These are phyloP conservation scores for Annona squamosa DNA, from an alignment of 164 flowering plant genomes.

Conservation along the genomic window DNA sequence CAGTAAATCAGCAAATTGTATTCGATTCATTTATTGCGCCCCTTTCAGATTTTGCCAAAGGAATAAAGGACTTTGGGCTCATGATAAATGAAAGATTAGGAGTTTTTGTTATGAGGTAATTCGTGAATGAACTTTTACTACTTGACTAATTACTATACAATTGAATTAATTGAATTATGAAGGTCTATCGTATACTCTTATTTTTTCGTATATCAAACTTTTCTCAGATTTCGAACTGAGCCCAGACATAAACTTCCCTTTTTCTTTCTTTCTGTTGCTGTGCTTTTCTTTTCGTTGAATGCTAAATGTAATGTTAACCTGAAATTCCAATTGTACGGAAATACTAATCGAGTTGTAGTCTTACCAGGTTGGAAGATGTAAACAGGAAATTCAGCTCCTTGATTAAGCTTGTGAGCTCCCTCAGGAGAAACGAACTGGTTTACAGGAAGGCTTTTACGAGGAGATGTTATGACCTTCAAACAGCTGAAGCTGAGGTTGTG, in stretches of 20 bases:
- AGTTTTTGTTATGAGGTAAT: slow-evolving; percentile 34
- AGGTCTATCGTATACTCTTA: background rate
- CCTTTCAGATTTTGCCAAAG: slow-evolving; percentile 19
- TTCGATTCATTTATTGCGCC: slow-evolving; percentile 9
- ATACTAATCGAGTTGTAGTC: slow-evolving; percentile 3
- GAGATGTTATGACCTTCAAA: slow-evolving; percentile 54
- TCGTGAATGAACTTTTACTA: background rate
- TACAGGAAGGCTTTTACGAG: slow-evolving; percentile 54
- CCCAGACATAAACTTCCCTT: background rate
- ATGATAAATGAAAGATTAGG: slow-evolving; percentile 19
- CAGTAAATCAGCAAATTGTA: slow-evolving; percentile 8
- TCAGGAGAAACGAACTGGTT: slow-evolving; percentile 29
- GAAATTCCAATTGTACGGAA: background rate
- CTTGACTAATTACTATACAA: background rate
- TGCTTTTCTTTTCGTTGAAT: background rate
- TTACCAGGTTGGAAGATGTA: slow-evolving; percentile 42
- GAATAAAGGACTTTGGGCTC: slow-evolving; percentile 24
- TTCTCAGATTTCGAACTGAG: background rate
- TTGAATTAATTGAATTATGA: background rate
- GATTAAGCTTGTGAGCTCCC: slow-evolving; percentile 18
- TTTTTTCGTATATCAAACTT: background rate
- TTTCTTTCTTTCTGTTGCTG: background rate
- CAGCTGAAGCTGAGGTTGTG: slow-evolving; percentile 77
- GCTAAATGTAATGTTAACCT: background rate
- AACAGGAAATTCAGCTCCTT: slow-evolving; percentile 22